These are phyloP conservation scores for Abrus pulchellus DNA, from an alignment of 306 rosid species.

Conservation along the genomic window DNA sequence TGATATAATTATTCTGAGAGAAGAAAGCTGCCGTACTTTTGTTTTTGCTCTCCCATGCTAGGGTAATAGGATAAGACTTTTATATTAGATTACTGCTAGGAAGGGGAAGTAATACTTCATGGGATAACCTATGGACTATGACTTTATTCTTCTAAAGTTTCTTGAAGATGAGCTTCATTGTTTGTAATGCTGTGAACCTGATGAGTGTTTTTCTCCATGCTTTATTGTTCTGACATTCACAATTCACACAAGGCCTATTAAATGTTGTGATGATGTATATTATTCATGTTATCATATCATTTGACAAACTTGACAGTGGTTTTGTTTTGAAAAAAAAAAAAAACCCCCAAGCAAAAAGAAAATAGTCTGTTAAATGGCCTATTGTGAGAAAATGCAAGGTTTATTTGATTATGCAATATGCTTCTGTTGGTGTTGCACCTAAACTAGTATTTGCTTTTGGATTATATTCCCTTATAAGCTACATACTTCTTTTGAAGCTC, in stretches of 20 bases:
- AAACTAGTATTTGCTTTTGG: conserved; percentile 33
- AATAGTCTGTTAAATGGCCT: conserved; percentile 6
- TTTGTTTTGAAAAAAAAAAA: neutral
- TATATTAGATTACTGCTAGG: conserved; percentile 15
- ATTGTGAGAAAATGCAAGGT: conserved; percentile 25
- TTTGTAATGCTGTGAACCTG: conserved; percentile 15
- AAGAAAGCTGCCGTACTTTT: neutral
- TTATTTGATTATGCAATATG: conserved; percentile 26
- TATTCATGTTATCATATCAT: conserved; percentile 32
- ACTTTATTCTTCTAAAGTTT: conserved; percentile 21
- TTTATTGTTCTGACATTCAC: conserved; percentile 11
- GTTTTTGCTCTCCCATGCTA: neutral
- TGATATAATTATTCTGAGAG: conserved; percentile 27
- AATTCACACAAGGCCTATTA: neutral
- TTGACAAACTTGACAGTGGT: conserved; percentile 13
- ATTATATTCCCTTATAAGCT: conserved; percentile 41
- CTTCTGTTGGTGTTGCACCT: conserved; percentile 39
- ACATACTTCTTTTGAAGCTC: conserved; percentile 67
- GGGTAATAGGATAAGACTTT: conserved; percentile 24
- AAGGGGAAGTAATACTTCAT: conserved; percentile 31
- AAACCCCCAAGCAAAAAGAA: neutral
- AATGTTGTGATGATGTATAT: conserved; percentile 27
- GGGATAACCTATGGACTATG: neutral
- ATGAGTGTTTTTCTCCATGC: neutral
- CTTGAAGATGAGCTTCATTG: neutral